Base-by-base conservation (phyloP, 2,329 filamentous ascomycete genomes). In the Aspergillus sp. region DNA sequence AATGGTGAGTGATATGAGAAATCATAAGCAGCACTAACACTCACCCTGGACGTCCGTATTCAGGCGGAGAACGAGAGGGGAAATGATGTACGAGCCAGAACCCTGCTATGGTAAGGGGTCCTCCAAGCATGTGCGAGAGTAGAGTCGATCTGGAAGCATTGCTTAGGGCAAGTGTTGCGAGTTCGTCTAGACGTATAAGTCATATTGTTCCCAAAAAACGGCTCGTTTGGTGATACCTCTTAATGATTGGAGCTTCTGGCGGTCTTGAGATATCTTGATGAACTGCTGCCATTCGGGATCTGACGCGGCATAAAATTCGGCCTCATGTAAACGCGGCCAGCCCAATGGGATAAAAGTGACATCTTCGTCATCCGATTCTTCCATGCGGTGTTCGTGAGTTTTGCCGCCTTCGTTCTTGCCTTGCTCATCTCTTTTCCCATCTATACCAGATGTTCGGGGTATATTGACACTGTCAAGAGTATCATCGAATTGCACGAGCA, bases 261-360 rank as follows among this genome's bases (percentile, higher is more conserved):
- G 61, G 47, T 85, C 74, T 49, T 73, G 74, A 48, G 74, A 78
- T n/a, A 85, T 67, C 43, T 74, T 75, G 11, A 81, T 57, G 50
- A 83, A 86, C 39, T 72, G 69, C 48, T 72, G 67, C 80, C 79
- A 86, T 60, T 86, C 83, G 3, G 82, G 81, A 51, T 84, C 81
- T 9, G 57, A 60, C 36, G 50, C 45, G 13, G 51, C 43, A 44
- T 67, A 67, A 9, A 60, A 50, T 10, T 62, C 53, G 29, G 63
- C 61, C 40, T 59, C 47, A 30, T 53, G 48, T 40, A 62, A 44
- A 10, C 27, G 67, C 69, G 40, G 73, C 73, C 47, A 79, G 4
- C 81, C 80, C 41, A 86, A 76, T 0, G 83, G 79, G 6, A 86
- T 73, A 47, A 85, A 85, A 10, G 75, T 51, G 2, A 73, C 63